phyloP scores from a whole-genome alignment of 768 basidiomycete species.

The Boletus vermiculosoides region DNA sequence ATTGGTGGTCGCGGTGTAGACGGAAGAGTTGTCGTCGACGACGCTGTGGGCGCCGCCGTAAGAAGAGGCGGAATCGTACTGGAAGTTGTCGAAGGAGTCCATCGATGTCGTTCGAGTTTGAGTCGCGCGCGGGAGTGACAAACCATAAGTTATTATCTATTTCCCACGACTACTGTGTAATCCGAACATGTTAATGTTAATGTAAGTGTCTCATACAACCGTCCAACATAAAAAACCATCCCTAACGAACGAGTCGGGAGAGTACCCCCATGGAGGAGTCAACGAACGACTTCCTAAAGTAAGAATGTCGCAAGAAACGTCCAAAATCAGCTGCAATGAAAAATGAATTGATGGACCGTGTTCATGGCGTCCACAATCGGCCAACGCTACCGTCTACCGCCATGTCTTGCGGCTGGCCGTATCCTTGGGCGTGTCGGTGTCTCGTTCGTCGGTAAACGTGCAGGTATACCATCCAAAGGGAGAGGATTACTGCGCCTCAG shows the following conservation, averaged over 20 bases:
- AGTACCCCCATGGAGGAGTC: neutral
- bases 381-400: slow-evolving; percentile 44
- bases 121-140: neutral
- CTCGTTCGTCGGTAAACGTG: slow-evolving; percentile 44
- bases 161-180: slow-evolving; percentile 26
- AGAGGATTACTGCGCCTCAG: slow-evolving; percentile 26
- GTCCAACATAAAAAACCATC: slow-evolving; percentile 8
- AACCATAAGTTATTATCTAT: slow-evolving; percentile 15
- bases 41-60: slow-evolving; percentile 68
- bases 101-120: slow-evolving; percentile 39
- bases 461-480: slow-evolving; percentile 34
- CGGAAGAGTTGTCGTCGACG: slow-evolving; percentile 78
- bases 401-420: slow-evolving; percentile 38
- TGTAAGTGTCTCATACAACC: slow-evolving; percentile 1
- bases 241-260: slow-evolving; percentile 15
- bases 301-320: slow-evolving; percentile 15
- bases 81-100: slow-evolving; percentile 85
- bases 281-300: neutral
- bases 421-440: slow-evolving; percentile 63
- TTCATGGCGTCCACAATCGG: neutral
- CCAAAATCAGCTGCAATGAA: neutral
- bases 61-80: slow-evolving; percentile 79
- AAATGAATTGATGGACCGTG: neutral
- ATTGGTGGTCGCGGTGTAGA: slow-evolving; percentile 72
- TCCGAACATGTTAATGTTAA: slow-evolving; percentile 3